Evolutionary conservation across 129 eudicot species (phyloP).

Genomic region (sunflower (Helianthus annuus)): HanXRQr2.0-SUNRISE NC_035442.2:157168457-157168956

Average conservation of each 20-base stretch:
- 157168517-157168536: too few relatives aligned
- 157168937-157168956: constrained; percentile 35
- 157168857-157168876: background rate
- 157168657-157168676: too few relatives aligned
- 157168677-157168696: too few relatives aligned
- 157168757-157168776: constrained; percentile 32
- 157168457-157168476: too few relatives aligned
- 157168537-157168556: too few relatives aligned
- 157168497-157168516: too few relatives aligned
- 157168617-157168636: too few relatives aligned
- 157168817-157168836: background rate
- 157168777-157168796: constrained; percentile 26
- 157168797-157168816: constrained; percentile 35
- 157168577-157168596: too few relatives aligned
- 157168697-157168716: constrained; percentile 35
- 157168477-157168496: too few relatives aligned
- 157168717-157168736: constrained; percentile 23
- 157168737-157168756: constrained; percentile 25
- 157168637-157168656: too few relatives aligned
- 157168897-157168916: constrained; percentile 44
- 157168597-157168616: too few relatives aligned
- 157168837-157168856: background rate
- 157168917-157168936: constrained; percentile 40
- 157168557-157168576: too few relatives aligned
- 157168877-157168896: constrained; percentile 29